A percentile compares a stretch with the other conserved stretches of the same genome.
phyloP scores from a whole-genome alignment of 2,329 filamentous ascomycete species.

The Colletotrichum falcatum region DNA sequence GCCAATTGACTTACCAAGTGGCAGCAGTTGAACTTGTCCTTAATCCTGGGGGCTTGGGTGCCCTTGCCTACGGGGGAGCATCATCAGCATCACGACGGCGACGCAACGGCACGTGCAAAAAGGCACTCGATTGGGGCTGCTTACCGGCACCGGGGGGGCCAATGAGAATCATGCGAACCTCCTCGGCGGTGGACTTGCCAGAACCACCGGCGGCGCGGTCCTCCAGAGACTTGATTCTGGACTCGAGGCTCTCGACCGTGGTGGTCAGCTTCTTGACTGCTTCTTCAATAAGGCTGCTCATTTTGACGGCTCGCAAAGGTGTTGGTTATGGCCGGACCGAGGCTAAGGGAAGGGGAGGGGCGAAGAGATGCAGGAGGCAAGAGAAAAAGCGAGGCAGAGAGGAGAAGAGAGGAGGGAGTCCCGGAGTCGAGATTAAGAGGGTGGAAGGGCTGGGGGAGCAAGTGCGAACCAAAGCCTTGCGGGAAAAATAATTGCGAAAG shows the following conservation, averaged over 20 bases:
- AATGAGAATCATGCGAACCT: constrained; percentile 97
- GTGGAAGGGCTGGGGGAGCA: constrained; percentile 33
- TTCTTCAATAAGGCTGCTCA: constrained; percentile 86
- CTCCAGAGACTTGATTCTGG: constrained; percentile 88
- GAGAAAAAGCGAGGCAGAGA: constrained; percentile 26
- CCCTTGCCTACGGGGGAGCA: constrained; percentile 82
- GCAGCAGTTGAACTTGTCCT: constrained; percentile 97
- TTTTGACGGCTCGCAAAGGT: constrained; percentile 61
- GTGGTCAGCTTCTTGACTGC: constrained; percentile 87
- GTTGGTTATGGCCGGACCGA: constrained; percentile 42
- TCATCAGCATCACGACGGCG: constrained; percentile 23
- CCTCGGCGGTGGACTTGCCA: constrained; percentile 65
- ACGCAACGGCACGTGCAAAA: constrained; percentile 12
- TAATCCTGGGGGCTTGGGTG: constrained; percentile 97
- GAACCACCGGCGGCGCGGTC: constrained; percentile 71
- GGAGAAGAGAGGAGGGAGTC: constrained; percentile 22
- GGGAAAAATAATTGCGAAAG: constrained; percentile 42
- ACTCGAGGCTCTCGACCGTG: constrained; percentile 85
- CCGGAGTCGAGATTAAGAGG: constrained; percentile 29
- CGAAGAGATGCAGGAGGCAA: constrained; percentile 37
- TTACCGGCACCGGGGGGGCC: constrained; percentile 96
- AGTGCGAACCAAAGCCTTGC: constrained; percentile 38
- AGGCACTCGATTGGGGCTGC: constrained; percentile 50
- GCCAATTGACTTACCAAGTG: constrained; percentile 79
- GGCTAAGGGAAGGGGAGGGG: constrained; percentile 36